Percentiles rank a stretch among this genome's conserved stretches.
These are phyloP conservation scores for Volvox reticuliferus DNA, from an alignment of 139 green algal genomes.

Conservation along the genomic window DNA sequence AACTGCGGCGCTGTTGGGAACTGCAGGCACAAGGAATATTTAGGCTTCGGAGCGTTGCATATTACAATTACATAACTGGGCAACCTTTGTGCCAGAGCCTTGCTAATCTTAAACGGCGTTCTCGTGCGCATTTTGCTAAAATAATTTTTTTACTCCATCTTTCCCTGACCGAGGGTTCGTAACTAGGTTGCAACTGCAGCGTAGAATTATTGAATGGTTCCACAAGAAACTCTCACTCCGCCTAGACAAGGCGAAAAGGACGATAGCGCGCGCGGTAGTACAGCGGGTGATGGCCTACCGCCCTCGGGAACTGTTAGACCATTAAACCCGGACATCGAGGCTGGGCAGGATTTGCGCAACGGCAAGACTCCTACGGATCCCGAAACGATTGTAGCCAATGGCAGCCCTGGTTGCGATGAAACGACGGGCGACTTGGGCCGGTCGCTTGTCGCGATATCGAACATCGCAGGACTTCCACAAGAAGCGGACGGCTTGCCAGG, in stretches of 20 bases:
- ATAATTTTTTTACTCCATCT: too few relatives aligned
- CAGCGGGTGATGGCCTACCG: neutral
- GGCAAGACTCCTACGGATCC: neutral
- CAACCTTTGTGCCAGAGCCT: too few relatives aligned
- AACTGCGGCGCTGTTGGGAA: too few relatives aligned
- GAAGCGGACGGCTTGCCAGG: neutral
- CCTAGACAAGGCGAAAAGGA: neutral
- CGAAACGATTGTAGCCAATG: neutral
- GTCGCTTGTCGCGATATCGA: neutral
- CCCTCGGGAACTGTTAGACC: neutral
- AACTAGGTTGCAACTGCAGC: too few relatives aligned
- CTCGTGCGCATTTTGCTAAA: too few relatives aligned
- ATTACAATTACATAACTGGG: too few relatives aligned
- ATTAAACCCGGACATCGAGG: neutral
- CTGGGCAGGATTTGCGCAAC: neutral
- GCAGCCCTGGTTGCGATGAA: neutral
- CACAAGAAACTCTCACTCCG: neutral
- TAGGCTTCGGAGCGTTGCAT: too few relatives aligned
- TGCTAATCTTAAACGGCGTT: too few relatives aligned
- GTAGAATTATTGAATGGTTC: neutral
- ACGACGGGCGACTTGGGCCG: neutral
- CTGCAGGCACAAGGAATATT: too few relatives aligned
- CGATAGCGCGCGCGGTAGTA: neutral
- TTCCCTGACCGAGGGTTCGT: too few relatives aligned
- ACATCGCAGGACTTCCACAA: neutral